Percentiles rank a stretch among this genome's conserved stretches.
Conservation (phyloP, 2,329 filamentous ascomycete species). For the Beauveria asiatica region DNA sequence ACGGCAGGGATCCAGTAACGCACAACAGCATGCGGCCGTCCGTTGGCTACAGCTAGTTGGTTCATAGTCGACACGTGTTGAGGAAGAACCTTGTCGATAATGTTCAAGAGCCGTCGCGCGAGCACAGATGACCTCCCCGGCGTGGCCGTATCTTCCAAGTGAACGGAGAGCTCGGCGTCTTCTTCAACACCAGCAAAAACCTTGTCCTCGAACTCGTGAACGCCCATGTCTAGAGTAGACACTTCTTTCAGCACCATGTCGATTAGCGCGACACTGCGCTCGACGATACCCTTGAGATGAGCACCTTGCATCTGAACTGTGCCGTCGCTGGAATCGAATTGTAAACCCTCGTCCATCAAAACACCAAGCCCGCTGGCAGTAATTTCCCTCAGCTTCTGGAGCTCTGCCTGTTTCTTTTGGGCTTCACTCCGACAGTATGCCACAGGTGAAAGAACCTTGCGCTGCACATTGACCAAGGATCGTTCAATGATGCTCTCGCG, state of each 20-base stretch:
- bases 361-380: conserved; percentile 82
- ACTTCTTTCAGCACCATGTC: conserved; percentile 73
- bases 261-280: conserved; percentile 76
- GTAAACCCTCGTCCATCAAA: conserved; percentile 76
- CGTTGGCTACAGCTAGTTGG: conserved; percentile 52
- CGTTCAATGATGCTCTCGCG: conserved; percentile 65
- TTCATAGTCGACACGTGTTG: conserved; percentile 52
- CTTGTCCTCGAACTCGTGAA: conserved; percentile 56
- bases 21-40: conserved; percentile 64
- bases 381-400: conserved; percentile 67
- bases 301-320: conserved; percentile 41
- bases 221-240: conserved; percentile 51
- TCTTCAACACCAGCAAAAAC: conserved; percentile 56
- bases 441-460: conserved; percentile 68
- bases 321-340: conserved; percentile 54
- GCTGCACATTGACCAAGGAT: conserved; percentile 62
- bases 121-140: conserved; percentile 49
- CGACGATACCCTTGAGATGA: conserved; percentile 63
- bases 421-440: conserved; percentile 68
- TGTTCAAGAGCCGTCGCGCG: conserved; percentile 56
- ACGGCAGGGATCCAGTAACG: conserved; percentile 83
- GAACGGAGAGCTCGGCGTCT: conserved; percentile 49
- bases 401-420: conserved; percentile 59
- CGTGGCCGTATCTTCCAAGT: conserved; percentile 37
- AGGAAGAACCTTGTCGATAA: conserved; percentile 63